Evolutionary conservation across 345 rosid species (phyloP), one percentile per base, ranked within the genome.

Genomic region (Arabidopsis arenosa): DNA sequence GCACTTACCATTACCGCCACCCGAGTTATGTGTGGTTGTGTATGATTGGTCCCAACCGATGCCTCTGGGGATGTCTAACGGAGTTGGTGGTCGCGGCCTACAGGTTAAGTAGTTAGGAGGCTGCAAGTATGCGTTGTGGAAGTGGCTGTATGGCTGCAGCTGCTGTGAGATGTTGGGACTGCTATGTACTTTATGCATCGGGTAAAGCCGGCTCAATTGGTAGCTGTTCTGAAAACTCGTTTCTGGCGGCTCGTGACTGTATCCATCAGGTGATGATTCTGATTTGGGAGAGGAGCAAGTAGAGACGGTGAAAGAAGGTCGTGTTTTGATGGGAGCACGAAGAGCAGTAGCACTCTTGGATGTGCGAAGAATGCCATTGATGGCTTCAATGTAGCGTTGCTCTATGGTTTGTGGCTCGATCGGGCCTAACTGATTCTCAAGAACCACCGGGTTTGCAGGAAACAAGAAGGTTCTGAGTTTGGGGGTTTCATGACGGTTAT

Each of bases 301-400:
- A 1, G 98, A 91, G 15, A 84, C 23, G 68, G 91, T 87, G 59
- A 88, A 85, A 15, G 66, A 41, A 0, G 89, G 64, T 12, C 77
- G 82, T 3, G 56, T 82, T 21, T 70, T 76, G 79, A 82, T 64
- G 0, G 84, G 87, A 44, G 75, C 63, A 37, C 76, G 85, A 57
- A 74, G 73, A 44, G 8, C n/a, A 49, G 7, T 5, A 23, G 0
- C 1, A 37, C 2, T 63, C 33, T 76, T 17, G 1, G 74, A 12
- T 13, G 75, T 30, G 33, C 84, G 86, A 53, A 74, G 18, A 15
- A 84, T 65, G 9, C 95, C 93, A 23, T 94, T 94, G 77, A 94
- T 76, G 6, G 98, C 96, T 40, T 92, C 97, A 4, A 94, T 82
- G 79, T 89, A 94, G 5, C 91, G 90, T 56, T 88, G 96, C 70